Evolutionary conservation across 169 alveolate genomes (phyloP).

Genomic region (Eimeria maxima): DNA sequence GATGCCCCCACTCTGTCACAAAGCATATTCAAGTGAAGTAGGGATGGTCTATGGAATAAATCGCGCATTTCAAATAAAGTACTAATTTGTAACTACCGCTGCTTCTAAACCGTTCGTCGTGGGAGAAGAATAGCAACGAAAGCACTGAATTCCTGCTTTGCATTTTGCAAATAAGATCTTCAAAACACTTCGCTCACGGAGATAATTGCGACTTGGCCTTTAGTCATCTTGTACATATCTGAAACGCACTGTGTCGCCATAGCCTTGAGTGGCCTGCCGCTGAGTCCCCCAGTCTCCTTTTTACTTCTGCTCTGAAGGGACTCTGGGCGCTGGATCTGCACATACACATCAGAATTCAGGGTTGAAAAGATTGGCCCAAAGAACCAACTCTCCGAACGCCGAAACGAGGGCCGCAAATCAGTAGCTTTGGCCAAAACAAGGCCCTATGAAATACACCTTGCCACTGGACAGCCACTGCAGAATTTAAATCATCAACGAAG

Average conservation of each 20-base stretch:
- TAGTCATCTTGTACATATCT: slow-evolving; percentile 90
- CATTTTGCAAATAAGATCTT: neutral
- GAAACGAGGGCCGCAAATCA: neutral
- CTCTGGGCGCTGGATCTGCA: slow-evolving; percentile 84
- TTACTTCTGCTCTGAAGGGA: slow-evolving; percentile 74
- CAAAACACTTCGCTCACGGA: slow-evolving; percentile 86
- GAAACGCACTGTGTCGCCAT: slow-evolving; percentile 88
- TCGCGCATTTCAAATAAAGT: neutral
- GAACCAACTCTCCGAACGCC: neutral
- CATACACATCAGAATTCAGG: neutral
- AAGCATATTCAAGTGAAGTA: neutral
- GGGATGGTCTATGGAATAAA: neutral
- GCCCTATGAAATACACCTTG: neutral
- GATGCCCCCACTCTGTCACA: slow-evolving; percentile 92
- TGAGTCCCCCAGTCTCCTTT: slow-evolving; percentile 91
- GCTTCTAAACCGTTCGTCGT: neutral
- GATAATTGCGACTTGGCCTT: slow-evolving; percentile 90
- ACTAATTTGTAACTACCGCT: neutral
- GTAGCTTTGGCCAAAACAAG: neutral
- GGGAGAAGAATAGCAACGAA: neutral
- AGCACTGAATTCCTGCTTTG: neutral
- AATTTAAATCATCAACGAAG: neutral
- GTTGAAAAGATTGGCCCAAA: no score
- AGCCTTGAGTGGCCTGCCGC: slow-evolving; percentile 90
- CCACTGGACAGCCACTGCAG: neutral